phyloP scores from a whole-genome alignment of 225 moss, liverwort and hornwort species.

The Physcomitrellopsis africana region DNA sequence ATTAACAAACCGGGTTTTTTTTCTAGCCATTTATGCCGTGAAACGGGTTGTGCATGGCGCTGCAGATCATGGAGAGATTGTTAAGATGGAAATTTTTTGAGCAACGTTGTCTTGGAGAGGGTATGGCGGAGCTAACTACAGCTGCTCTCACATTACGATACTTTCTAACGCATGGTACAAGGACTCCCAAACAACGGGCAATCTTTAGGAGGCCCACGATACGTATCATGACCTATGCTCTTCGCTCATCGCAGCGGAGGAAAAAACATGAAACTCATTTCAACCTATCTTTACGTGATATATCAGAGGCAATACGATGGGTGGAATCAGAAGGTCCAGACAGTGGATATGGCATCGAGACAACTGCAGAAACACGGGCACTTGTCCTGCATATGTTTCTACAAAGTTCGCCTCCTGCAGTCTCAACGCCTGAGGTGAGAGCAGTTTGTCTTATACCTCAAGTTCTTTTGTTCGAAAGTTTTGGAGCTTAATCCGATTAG shows the following conservation, averaged over 20 bases:
- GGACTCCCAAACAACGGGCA: conserved; percentile 45
- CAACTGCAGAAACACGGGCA: conserved; percentile 45
- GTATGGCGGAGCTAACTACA: conserved; percentile 80
- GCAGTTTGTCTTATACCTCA: neutral
- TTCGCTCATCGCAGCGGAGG: conserved; percentile 75
- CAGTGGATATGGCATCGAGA: conserved; percentile 40
- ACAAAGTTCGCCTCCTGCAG: conserved; percentile 72
- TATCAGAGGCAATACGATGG: conserved; percentile 70
- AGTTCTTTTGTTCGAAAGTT: neutral
- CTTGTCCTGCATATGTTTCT: conserved; percentile 76
- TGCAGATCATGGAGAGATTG: conserved; percentile 81
- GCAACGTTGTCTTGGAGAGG: conserved; percentile 63
- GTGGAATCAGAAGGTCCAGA: conserved; percentile 66
- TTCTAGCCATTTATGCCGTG: conserved; percentile 11
- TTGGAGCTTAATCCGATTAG: conserved; percentile 20
- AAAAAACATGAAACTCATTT: conserved; percentile 79
- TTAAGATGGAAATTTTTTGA: conserved; percentile 78
- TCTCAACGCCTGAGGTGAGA: conserved; percentile 66
- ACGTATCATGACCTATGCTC: conserved; percentile 62
- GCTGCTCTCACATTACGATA: conserved; percentile 63
- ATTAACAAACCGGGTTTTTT: neutral
- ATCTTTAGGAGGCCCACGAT: conserved; percentile 70
- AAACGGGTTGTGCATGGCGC: conserved; percentile 17
- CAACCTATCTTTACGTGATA: conserved; percentile 58
- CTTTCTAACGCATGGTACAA: conserved; percentile 56